These are phyloP conservation scores for Neurospora sp. DNA, from an alignment of 2,329 filamentous ascomycete species.

Conservation along the genomic window DNA sequence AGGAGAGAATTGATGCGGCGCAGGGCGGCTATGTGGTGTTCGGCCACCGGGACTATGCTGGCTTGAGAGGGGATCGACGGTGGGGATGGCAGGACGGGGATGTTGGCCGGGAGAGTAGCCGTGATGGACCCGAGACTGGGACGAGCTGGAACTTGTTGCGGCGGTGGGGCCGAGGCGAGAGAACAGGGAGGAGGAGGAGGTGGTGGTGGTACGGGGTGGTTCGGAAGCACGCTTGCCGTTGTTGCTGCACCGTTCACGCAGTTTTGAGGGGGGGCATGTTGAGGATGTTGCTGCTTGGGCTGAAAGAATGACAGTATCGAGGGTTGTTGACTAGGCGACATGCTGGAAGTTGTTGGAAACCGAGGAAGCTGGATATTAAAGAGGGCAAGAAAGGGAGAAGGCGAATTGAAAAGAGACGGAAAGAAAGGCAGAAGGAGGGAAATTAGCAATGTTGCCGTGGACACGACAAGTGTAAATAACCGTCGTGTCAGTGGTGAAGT, in stretches of 20 bases:
- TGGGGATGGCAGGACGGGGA: conserved; percentile 23
- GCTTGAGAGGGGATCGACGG: conserved; percentile 37
- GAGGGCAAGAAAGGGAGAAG: neutral
- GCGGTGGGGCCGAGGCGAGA: conserved; percentile 10
- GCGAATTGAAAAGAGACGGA: neutral
- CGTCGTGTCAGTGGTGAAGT: neutral
- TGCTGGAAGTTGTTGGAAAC: conserved; percentile 6
- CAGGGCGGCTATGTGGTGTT: conserved; percentile 45
- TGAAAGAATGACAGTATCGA: conserved; percentile 57
- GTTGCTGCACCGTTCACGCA: conserved; percentile 14
- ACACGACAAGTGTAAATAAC: neutral
- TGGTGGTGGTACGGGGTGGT: conserved; percentile 10
- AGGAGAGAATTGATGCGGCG: conserved; percentile 56
- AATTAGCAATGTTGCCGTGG: neutral
- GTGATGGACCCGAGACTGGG: neutral
- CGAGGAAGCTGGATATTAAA: neutral
- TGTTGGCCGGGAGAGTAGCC: conserved; percentile 12
- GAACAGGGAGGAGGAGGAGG: conserved; percentile 11
- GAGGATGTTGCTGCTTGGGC: conserved; percentile 31
- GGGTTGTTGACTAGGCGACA: conserved; percentile 34
- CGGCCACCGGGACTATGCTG: conserved; percentile 39
- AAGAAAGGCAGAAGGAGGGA: neutral
- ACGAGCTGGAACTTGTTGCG: conserved; percentile 7
- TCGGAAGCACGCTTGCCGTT: conserved; percentile 8
- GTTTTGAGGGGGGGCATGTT: conserved; percentile 20